Percentiles rank a stretch among this genome's conserved stretches.
Evolutionary conservation across 495 filamentous ascomycete species (phyloP).

Genomic region (Penicillium alfredii): DNA sequence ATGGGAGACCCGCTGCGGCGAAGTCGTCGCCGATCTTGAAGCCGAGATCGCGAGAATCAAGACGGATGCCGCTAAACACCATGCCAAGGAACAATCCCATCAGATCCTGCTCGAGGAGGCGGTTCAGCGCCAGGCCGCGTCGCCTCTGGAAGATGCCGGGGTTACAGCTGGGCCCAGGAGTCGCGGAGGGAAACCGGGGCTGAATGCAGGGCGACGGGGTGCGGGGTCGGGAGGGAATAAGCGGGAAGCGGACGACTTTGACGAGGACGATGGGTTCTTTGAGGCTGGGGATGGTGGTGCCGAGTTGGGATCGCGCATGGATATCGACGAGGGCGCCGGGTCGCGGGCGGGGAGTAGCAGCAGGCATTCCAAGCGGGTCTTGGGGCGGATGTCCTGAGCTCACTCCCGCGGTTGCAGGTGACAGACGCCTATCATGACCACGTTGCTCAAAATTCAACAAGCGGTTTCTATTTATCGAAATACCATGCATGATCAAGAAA

Average conservation of each 20-base stretch:
- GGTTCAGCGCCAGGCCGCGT: conserved; percentile 17
- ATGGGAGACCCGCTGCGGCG: conserved; percentile 71
- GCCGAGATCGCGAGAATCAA: conserved; percentile 57
- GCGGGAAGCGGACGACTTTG: conserved; percentile 39
- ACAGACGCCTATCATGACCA: too few species aligned
- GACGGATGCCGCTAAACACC: conserved; percentile 47
- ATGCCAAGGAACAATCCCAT: conserved; percentile 42
- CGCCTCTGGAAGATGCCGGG: too few species aligned
- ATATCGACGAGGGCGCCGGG: conserved; percentile 39
- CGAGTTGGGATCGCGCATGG: conserved; percentile 44
- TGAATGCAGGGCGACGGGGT: conserved; percentile 14
- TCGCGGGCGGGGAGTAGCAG: conserved; percentile 18
- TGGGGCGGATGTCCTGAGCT: conserved; percentile 37
- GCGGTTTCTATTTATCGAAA: too few species aligned
- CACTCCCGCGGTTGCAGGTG: too few species aligned
- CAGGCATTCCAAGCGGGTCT: conserved; percentile 37
- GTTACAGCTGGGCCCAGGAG: too few species aligned
- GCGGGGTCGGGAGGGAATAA: conserved; percentile 30
- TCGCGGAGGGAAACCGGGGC: conserved; percentile 1
- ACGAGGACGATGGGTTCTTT: conserved; percentile 42
- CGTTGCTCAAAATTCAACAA: too few species aligned
- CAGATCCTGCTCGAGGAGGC: conserved; percentile 44
- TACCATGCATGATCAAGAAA: conserved; percentile 1
- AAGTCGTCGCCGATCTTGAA: conserved; percentile 71
- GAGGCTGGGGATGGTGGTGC: conserved; percentile 46